Evolutionary conservation across 192 early-diverging fungal genomes (phyloP), one percentile per base, ranked within the genome.

Genomic region (Gamsiella multidivaricata): DNA sequence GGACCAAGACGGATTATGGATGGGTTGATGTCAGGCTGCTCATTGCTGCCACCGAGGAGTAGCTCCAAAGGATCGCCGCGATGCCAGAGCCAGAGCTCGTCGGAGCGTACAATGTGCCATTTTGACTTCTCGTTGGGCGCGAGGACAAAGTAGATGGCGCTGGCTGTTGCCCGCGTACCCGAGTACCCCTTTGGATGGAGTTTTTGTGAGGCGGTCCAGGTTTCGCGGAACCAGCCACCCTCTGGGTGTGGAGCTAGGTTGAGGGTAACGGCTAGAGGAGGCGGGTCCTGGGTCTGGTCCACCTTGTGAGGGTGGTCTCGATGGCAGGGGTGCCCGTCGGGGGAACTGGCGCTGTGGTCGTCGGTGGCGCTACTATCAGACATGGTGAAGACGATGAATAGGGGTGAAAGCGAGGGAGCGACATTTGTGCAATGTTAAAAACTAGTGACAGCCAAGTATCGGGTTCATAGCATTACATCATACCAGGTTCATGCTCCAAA

Each of bases 91-190:
- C 61, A 53, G 1, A 64, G n/a, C 53, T 64, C 50, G 3, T 64
- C 34, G 9, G 61, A 52, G 17, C 37, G 37, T 2, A 54, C 12
- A 7, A 53, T 64, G 26, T 53, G 51, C 61, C 61, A 53, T 25
- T 29, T 28, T n/a, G 61, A 64, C 34, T 37, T 50, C 3, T 64
- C 50, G 0, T 29, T 50, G 17, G 45, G 34, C 18, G 7, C 61
- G 0, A 53, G 50, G 49, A 54, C 51, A 64, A 54, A 41, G 61
- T 64, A 64, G 37, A 64, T 53, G 34, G 61, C 61, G 0, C 29
- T 62, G 50, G 50, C 61, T 2, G 51, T 37, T 29, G 61, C 1
- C 17, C 61, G 23, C 14, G 0, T 3, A 5, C 36, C 61, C 15
- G 61, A 26, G 5, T 64, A 64, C 12, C 61, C 61, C 12, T 39